Conservation (phyloP, 805 yeast genomes). For the Myxozyma mucilagina region DNA sequence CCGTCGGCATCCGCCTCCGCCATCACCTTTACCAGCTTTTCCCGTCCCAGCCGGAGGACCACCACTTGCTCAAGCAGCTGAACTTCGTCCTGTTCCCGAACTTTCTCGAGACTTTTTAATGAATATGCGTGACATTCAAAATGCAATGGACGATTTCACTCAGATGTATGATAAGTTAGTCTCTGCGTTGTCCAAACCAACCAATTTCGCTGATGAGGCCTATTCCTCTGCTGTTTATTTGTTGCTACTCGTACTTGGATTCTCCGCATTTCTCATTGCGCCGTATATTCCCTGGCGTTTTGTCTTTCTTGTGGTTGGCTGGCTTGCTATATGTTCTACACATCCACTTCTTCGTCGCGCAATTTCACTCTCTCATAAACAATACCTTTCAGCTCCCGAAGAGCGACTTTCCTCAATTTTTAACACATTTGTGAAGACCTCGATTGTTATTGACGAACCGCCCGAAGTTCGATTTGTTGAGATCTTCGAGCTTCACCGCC, state of each 20-base stretch:
- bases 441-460: conserved; percentile 64
- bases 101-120: conserved; percentile 44
- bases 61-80: conserved; percentile 28
- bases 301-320: conserved; percentile 26
- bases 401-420: conserved; percentile 40
- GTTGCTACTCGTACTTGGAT: conserved; percentile 15
- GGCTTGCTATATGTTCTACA: conserved; percentile 25
- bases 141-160: conserved; percentile 35
- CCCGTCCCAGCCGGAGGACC: conserved; percentile 35
- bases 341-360: conserved; percentile 29
- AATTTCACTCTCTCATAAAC: conserved; percentile 12
- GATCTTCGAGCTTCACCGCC: conserved; percentile 71
- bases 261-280: conserved; percentile 45
- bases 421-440: conserved; percentile 45
- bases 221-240: conserved; percentile 33
- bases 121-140: conserved; percentile 60
- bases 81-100: conserved; percentile 33
- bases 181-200: conserved; percentile 23
- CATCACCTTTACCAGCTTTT: conserved; percentile 36
- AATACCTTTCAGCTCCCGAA: conserved; percentile 36
- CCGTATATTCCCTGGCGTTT: conserved; percentile 32
- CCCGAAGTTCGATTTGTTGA: conserved; percentile 67
- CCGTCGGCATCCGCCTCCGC: conserved; percentile 59
- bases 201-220: conserved; percentile 31
- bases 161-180: conserved; percentile 37